Conservation (phyloP, 495 filamentous ascomycete species). For the Neurospora pannonica region DNA sequence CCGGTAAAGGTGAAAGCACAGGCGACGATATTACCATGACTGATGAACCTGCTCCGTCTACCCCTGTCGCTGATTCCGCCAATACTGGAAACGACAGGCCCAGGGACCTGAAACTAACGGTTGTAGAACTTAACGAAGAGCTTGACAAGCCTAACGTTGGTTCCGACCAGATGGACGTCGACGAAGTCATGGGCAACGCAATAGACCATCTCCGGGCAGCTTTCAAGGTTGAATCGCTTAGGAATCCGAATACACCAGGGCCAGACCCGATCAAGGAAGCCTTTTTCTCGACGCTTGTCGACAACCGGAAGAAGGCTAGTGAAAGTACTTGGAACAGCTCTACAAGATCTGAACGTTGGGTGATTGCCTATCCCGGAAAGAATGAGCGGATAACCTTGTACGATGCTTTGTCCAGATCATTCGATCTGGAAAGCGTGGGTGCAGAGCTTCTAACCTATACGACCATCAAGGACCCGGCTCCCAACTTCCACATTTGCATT, state of each 20-base stretch:
- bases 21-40: constrained; percentile 10
- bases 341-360: constrained; percentile 18
- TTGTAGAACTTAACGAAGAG: constrained; percentile 34
- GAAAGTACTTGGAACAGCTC: constrained; percentile 25
- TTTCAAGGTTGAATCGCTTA: constrained; percentile 51
- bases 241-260: constrained; percentile 21
- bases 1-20: not conserved
- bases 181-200: constrained; percentile 87
- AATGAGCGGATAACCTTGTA: constrained; percentile 55
- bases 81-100: constrained; percentile 4
- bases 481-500: constrained; percentile 80
- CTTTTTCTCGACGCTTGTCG: constrained; percentile 39
- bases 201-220: constrained; percentile 84
- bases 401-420: constrained; percentile 72
- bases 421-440: constrained; percentile 66
- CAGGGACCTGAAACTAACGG: constrained; percentile 18
- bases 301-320: constrained; percentile 30
- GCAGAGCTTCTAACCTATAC: constrained; percentile 57
- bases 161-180: constrained; percentile 73
- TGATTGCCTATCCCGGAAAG: constrained; percentile 21
- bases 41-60: constrained; percentile 4
- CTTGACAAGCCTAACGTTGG: constrained; percentile 37
- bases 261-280: constrained; percentile 62
- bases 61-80: not conserved
- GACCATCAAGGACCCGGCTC: constrained; percentile 67